Percentiles rank a stretch among this genome's conserved stretches.
Conservation (phyloP, 305 asterid genomes). For the Nicotiana rustica region DNA sequence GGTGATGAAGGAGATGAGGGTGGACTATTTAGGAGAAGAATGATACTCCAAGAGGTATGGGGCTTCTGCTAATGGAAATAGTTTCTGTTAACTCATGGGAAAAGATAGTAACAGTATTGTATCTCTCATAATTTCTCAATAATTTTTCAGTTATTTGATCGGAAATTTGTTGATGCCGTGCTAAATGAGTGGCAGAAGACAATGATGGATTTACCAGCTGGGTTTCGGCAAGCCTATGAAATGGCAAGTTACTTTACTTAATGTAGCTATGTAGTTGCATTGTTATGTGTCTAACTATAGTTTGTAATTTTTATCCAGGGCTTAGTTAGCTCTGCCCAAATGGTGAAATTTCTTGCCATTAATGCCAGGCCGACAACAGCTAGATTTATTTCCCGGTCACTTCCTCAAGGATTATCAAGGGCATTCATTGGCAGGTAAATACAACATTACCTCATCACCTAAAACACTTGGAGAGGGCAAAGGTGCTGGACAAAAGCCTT, state of each 20-base stretch:
- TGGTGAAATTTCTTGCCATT: slow-evolving; percentile 82
- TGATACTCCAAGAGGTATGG: slow-evolving; percentile 84
- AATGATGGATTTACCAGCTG: slow-evolving; percentile 97
- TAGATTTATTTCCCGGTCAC: slow-evolving; percentile 82
- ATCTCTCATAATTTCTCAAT: slow-evolving; percentile 16
- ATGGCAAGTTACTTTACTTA: slow-evolving; percentile 61
- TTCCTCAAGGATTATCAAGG: slow-evolving; percentile 88
- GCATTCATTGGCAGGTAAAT: slow-evolving; percentile 88
- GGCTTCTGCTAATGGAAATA: neutral
- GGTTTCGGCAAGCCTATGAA: slow-evolving; percentile 94
- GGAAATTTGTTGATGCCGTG: slow-evolving; percentile 92
- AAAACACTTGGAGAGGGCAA: neutral
- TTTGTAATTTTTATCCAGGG: slow-evolving; percentile 64
- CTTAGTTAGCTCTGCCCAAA: slow-evolving; percentile 94
- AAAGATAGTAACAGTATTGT: neutral
- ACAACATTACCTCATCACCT: neutral
- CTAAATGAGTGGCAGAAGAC: slow-evolving; percentile 98
- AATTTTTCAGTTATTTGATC: slow-evolving; percentile 73
- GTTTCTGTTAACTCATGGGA: neutral
- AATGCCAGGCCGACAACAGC: slow-evolving; percentile 91
- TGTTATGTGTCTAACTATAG: slow-evolving; percentile 36
- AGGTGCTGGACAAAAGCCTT: neutral
- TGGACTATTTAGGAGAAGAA: slow-evolving; percentile 89
- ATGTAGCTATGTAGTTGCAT: slow-evolving; percentile 34
- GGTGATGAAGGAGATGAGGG: slow-evolving; percentile 98